A percentile compares a stretch with the other conserved stretches of the same genome.
Conservation (phyloP, 768 basidiomycete species). For the Collybia sp. region DNA sequence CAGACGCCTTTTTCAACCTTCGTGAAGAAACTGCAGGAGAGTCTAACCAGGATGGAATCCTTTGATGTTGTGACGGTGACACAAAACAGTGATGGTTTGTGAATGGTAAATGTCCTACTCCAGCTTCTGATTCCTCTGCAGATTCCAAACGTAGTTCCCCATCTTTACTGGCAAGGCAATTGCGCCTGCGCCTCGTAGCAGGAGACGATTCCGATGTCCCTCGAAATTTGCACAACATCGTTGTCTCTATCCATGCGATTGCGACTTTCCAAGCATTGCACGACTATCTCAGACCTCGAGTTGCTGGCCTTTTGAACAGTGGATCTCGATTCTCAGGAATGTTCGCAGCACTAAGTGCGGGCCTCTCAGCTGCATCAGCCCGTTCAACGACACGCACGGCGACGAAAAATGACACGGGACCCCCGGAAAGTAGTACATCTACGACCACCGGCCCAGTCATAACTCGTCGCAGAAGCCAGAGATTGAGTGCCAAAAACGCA, state of each 20-base stretch:
- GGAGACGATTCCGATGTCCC: constrained; percentile 89
- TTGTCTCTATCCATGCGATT: constrained; percentile 96
- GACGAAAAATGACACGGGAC: constrained; percentile 12
- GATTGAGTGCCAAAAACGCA: constrained; percentile 69
- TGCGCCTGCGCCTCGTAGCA: constrained; percentile 86
- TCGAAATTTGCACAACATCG: constrained; percentile 80
- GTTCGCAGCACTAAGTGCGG: constrained; percentile 85
- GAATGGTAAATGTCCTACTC: constrained; percentile 1
- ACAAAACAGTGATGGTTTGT: constrained; percentile 74
- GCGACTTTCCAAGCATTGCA: constrained; percentile 97
- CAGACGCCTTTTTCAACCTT: constrained; percentile 70
- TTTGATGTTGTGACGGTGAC: constrained; percentile 93
- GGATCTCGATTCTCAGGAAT: constrained; percentile 76
- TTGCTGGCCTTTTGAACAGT: constrained; percentile 63
- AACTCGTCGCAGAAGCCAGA: constrained; percentile 71
- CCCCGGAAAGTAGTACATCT: constrained; percentile 23
- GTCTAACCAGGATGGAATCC: constrained; percentile 89
- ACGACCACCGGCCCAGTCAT: constrained; percentile 23
- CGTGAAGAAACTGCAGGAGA: constrained; percentile 96
- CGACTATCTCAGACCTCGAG: constrained; percentile 90
- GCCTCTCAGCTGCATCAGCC: constrained; percentile 51
- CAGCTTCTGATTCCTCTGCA: constrained; percentile 17
- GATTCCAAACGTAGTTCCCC: constrained; percentile 91
- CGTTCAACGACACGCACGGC: constrained; percentile 30
- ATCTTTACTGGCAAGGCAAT: constrained; percentile 85